Base-by-base conservation (phyloP, 495 filamentous ascomycete genomes). In the Penicillium taxi region DNA sequence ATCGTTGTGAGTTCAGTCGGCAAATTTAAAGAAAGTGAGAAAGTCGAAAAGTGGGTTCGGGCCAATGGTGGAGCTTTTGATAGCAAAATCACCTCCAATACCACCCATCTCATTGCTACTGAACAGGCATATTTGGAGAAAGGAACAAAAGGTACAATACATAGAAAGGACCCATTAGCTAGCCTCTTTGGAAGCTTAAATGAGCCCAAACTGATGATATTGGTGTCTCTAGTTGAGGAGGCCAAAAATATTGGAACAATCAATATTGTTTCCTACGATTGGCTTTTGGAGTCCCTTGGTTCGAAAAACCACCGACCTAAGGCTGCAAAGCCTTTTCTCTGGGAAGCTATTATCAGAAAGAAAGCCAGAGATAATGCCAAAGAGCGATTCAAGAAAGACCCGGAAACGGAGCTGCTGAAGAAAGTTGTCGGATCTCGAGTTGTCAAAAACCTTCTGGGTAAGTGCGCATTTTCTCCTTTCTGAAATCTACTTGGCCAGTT, bases 31-130 rank as follows among this genome's bases (percentile, higher is more conserved):
- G 28, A 66, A 8, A 48, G 55, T 2, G 56, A 64, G 4, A 63
- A 73, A 11, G 64, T 82, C 9, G 56, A 58, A 0, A 51, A 59
- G 18, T 82, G 80, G 80, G 58, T 82, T 11, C 52, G 57, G 9
- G 35, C 38, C 4, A 65, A 79, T 40, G 74, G 75, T 0, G 80
- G 78, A 0, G 45, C 35, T 3, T 72, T 65, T 39, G 47, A 63
- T 0, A 35, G 48, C 11, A 54, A 58, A 0, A 46, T 81, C 19
- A 53, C 48, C 27, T 37, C 57, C 0, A 38, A 53, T 2, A 66
- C 72, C 0, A 84, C 80, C 0, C 81, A 85, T 54, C 56, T 85
- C 1, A 66, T 85, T 18, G 66, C 66, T 13, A 65, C 64, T 1
- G 66, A 72, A 30, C 63, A 72, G 18, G 61, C 72, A 2, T 81